Percentiles rank a stretch among this genome's conserved stretches.
Evolutionary conservation across 768 basidiomycete species (phyloP).

Genomic region (Termitomyces sp.): DNA sequence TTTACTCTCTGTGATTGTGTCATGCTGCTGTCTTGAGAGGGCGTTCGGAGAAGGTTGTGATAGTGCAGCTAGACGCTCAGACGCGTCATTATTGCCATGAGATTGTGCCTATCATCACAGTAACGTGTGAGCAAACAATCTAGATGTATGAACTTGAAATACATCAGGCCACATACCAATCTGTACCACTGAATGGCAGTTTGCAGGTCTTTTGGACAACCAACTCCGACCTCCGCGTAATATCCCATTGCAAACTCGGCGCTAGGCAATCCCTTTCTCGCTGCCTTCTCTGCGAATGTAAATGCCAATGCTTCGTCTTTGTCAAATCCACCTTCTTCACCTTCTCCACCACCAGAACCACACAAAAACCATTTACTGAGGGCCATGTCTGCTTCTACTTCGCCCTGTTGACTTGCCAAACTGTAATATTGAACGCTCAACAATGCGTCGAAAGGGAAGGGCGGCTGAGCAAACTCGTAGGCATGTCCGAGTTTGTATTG

Average conservation of each 20-base stretch:
- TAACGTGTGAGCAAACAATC: background rate
- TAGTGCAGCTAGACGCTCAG: constrained; percentile 65
- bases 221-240: constrained; percentile 90
- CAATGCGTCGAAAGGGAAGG: constrained; percentile 83
- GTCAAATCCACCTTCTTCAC: constrained; percentile 54
- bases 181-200: constrained; percentile 77
- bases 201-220: constrained; percentile 55
- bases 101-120: constrained; percentile 49
- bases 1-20: constrained; percentile 68
- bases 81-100: constrained; percentile 79
- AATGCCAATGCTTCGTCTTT: constrained; percentile 84
- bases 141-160: background rate
- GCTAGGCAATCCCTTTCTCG: constrained; percentile 63
- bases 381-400: constrained; percentile 95
- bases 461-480: constrained; percentile 85
- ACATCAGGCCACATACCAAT: constrained; percentile 22
- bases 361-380: constrained; percentile 97
- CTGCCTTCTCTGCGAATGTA: constrained; percentile 88
- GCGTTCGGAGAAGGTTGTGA: constrained; percentile 52
- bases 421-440: constrained; percentile 88
- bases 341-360: constrained; percentile 42
- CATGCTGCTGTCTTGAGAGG: constrained; percentile 77
- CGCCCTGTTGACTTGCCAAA: constrained; percentile 77
- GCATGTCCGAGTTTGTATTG: constrained; percentile 92
- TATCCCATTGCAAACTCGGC: constrained; percentile 97